These are phyloP conservation scores for Heterobasidion annosum DNA, from an alignment of 1,284 basidiomycete species.

Conservation along the genomic window DNA sequence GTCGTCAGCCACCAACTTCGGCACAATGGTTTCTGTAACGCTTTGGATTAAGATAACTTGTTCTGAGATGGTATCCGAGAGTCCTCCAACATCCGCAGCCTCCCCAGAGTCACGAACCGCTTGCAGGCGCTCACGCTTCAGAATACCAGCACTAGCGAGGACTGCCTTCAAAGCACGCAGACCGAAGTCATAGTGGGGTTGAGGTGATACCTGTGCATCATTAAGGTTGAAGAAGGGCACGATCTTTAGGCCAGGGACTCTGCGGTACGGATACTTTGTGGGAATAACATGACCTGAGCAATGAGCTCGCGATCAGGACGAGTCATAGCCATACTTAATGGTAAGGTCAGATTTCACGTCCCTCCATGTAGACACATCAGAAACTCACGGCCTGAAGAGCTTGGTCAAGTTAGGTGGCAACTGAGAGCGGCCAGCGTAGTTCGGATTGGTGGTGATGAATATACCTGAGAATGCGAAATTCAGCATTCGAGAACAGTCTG, in stretches of 20 bases:
- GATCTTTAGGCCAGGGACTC: conserved; percentile 93
- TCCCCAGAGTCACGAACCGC: conserved; percentile 34
- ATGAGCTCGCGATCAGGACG: conserved; percentile 97
- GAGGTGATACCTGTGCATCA: conserved; percentile 91
- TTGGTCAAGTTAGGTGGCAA: conserved; percentile 96
- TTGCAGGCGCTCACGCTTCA: conserved; percentile 87
- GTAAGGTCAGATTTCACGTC: not conserved
- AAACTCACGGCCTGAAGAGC: conserved; percentile 80
- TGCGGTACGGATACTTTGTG: conserved; percentile 97
- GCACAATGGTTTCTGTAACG: conserved; percentile 98
- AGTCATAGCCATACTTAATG: conserved; percentile 92
- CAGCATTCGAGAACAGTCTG: conserved; percentile 10
- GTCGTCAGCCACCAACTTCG: conserved; percentile 96
- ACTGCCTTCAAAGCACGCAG: conserved; percentile 97
- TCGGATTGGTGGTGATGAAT: conserved; percentile 97
- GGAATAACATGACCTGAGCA: conserved; percentile 98
- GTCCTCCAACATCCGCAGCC: conserved; percentile 35
- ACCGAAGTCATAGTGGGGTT: conserved; percentile 99
- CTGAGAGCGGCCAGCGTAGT: conserved; percentile 96
- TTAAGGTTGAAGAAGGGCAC: conserved; percentile 99
- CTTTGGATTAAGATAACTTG: conserved; percentile 98
- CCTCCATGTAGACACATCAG: not conserved
- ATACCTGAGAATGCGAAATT: conserved; percentile 46
- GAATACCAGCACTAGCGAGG: conserved; percentile 91
- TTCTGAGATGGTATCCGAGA: conserved; percentile 73